These are phyloP conservation scores for Moringa oleifera DNA, from an alignment of 345 rosid genomes.

Conservation along the genomic window DNA sequence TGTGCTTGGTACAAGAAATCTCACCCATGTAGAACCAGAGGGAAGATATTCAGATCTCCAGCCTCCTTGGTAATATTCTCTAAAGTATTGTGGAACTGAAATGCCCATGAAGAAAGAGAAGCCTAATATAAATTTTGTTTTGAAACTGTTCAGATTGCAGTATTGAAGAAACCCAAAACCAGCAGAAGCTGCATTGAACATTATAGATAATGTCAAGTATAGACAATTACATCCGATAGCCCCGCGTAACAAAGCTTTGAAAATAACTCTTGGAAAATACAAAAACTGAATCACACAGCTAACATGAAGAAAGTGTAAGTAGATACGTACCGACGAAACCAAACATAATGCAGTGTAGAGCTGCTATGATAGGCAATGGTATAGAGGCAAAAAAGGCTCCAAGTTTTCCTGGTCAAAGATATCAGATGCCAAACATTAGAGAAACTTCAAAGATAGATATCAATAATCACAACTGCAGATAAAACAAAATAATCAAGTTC, in stretches of 20 bases:
- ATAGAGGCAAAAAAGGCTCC: conserved; percentile 69
- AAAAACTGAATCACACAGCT: too few relatives aligned
- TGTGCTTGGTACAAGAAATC: background rate
- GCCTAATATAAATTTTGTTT: conserved; percentile 48
- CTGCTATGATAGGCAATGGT: conserved; percentile 56
- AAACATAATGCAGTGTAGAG: conserved; percentile 47
- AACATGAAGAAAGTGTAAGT: background rate
- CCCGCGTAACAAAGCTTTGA: too few relatives aligned
- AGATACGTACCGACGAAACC: conserved; percentile 49
- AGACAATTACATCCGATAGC: too few relatives aligned
- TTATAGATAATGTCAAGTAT: background rate
- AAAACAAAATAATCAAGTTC: too few relatives aligned
- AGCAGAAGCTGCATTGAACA: conserved; percentile 37
- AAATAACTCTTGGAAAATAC: too few relatives aligned
- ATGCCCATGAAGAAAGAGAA: conserved; percentile 54
- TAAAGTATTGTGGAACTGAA: conserved; percentile 55
- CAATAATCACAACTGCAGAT: too few relatives aligned
- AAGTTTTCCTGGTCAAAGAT: conserved; percentile 39
- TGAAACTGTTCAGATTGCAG: conserved; percentile 57
- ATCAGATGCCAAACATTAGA: background rate
- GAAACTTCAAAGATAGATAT: background rate
- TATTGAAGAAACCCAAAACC: conserved; percentile 54
- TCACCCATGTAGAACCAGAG: conserved; percentile 31
- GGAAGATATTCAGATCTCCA: conserved; percentile 22
- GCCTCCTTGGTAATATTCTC: conserved; percentile 40